Base-by-base conservation (phyloP, 257 asterid genomes). In the Solanum chmielewskii region DNA sequence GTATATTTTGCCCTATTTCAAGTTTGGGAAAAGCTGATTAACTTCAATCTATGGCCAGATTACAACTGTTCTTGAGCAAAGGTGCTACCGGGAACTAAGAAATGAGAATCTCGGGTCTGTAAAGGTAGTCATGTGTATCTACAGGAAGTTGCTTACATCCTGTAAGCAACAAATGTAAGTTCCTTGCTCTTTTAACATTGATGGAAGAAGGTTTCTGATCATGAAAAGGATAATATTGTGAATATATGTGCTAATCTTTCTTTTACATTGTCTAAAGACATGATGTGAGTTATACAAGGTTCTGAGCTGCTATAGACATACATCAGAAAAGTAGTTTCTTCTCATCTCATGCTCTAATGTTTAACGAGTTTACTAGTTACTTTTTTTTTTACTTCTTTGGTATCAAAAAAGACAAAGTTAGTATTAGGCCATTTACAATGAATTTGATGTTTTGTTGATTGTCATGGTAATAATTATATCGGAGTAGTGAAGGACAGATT, bases 101-200 rank as follows among this genome's bases (percentile, higher is more conserved):
- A 90, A 89, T 74, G 94, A 92, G 87, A 94, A 94, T 89, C 68
- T 93, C 52, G 91, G 87, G 86, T 60, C 90, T 86, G 97, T 94
- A 39, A 93, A 93, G 91, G 91, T 86, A 84, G 93, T 94, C 89
- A 91, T 94, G 89, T 93, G 93, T 87, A 89, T 94, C 75, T 94
- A 93, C 92, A 91, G 95, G 90, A 94, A 92, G 91, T 91, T 94
- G 93, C 86, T 93, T 85, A 49, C 89, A 85, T 88, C 96, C 85
- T 94, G 98, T 92, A 94, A 90, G 89, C 94, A 92, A 88, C 96
- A 94, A 92, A 94, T 94, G 98, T 94, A 93, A 94, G 98, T 91
- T 89, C 88, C 86, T n/a, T 77, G 71, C 86, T 87, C 87, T 86
- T 52, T 84, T 86, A 45, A 83, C 71, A 84, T 86, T 86, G 87